Evolutionary conservation across 2,329 filamentous ascomycete species (phyloP), one percentile per base, ranked within the genome.

Genomic region (Clonostachys rhizophaga): DNA sequence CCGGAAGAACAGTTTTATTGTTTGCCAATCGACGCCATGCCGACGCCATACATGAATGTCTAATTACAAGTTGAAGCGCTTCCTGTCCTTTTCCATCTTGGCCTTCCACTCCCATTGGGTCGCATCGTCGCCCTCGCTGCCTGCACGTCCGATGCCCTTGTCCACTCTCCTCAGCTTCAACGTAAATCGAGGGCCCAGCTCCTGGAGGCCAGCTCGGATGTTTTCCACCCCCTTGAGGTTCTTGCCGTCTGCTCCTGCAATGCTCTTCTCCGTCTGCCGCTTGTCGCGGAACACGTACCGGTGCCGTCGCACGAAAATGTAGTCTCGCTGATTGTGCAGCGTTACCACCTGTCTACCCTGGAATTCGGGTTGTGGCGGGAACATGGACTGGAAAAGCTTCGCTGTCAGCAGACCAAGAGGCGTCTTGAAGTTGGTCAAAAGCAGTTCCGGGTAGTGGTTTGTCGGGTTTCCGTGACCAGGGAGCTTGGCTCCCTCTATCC

Each of bases 41-140:
- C 33, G 18, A 42, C 20, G 33, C 33, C 40, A 42, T 14, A 17
- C 16, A n/a, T 42, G 16, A 34, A 36, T 41, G 13, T 45, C 45
- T 18, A 45, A 52, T 30, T 77, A 97, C 62, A 99, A 74, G 68
- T 95, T 94, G 72, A 97, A 99, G 64, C 89, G 85, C 55, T 92
- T 97, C 59, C 94, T 79, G 61, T 88, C 77, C 75, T 96, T 96
- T 72, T 99, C 94, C 86, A 94, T 95, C 63, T 84, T 84, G 11
- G 88, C 87, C 71, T 95, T 95, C 94, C 94, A 99, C 64, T 96
- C 83, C 92, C 94, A 97, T 62, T 95, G 89, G 55, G 90, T 81
- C 36, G 90, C 89, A 66, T 86, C 72, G 66, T 83, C 74, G 74
- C 89, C 80, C 51, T 83, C 76, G 56, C 81, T 84, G 16, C 83